Evolutionary conservation across 1,284 basidiomycete genomes (phyloP).

Genomic region (Uromyces viciae-fabae): DNA sequence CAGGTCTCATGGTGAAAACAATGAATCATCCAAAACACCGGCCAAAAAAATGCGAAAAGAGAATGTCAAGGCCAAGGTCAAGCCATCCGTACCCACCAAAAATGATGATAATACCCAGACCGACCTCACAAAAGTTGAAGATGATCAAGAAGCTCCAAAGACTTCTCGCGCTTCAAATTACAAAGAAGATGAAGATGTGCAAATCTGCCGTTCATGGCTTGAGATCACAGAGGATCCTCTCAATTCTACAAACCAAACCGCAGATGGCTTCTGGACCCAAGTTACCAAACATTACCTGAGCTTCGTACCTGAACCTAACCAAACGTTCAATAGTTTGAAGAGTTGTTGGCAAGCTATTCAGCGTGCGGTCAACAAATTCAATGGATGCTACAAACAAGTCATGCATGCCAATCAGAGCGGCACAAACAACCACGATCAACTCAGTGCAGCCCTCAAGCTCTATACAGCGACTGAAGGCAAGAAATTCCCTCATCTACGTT

Average conservation of each 20-base stretch:
- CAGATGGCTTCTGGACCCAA: neutral
- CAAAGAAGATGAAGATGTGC: neutral
- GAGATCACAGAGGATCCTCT: neutral
- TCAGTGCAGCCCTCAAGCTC: neutral
- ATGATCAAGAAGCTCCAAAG: neutral
- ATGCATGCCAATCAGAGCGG: neutral
- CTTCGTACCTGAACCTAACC: neutral
- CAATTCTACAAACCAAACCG: neutral
- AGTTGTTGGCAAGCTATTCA: conserved; percentile 1
- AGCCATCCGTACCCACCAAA: no score
- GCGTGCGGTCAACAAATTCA: neutral
- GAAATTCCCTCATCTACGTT: neutral
- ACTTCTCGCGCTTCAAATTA: neutral
- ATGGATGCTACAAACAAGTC: neutral
- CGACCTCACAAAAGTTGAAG: neutral
- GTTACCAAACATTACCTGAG: neutral
- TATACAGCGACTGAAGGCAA: neutral
- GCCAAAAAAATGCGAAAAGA: neutral
- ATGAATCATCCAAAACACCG: neutral
- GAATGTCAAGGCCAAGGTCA: neutral
- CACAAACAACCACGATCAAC: neutral
- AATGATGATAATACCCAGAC: neutral
- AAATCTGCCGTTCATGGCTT: neutral
- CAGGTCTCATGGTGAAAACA: no score
- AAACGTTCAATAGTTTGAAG: neutral